Evolutionary conservation across 23 red algal genomes (phyloP).

Genomic region (Gracilariopsis chorda): DNA sequence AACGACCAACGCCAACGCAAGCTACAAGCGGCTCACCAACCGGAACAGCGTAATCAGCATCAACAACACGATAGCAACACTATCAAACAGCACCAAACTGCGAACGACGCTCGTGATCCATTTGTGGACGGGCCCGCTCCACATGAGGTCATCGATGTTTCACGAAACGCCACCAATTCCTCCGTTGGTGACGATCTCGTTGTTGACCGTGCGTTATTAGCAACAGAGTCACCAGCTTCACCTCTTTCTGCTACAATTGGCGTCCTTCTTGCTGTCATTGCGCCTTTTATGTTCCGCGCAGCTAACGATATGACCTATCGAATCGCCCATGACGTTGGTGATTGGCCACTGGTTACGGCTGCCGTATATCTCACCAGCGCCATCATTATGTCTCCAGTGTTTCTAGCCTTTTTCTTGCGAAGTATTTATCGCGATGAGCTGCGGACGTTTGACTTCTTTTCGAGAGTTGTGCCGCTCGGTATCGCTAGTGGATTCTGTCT

Average conservation of each 20-base stretch:
- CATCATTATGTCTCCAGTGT: background rate
- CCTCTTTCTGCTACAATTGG: background rate
- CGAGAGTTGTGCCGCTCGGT: background rate
- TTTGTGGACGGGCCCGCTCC: background rate
- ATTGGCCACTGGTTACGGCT: background rate
- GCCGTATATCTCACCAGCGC: background rate
- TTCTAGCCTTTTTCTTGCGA: background rate
- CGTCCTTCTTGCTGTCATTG: background rate
- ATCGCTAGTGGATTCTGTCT: background rate
- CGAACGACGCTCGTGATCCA: background rate
- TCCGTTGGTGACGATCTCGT: background rate
- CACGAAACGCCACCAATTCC: background rate
- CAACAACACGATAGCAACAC: background rate
- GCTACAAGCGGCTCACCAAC: background rate
- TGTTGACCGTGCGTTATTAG: background rate
- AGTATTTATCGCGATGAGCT: background rate
- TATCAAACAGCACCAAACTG: background rate
- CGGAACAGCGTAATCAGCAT: too few relatives aligned
- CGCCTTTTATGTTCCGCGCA: background rate
- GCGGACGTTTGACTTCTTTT: background rate
- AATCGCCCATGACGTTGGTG: slow-evolving; percentile 10
- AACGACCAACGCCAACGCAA: background rate
- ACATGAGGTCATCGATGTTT: background rate
- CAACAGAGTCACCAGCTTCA: background rate
- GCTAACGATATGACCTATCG: slow-evolving; percentile 2